These are phyloP conservation scores for Steccherinum ochraceum DNA, from an alignment of 768 basidiomycete genomes.

Conservation along the genomic window DNA sequence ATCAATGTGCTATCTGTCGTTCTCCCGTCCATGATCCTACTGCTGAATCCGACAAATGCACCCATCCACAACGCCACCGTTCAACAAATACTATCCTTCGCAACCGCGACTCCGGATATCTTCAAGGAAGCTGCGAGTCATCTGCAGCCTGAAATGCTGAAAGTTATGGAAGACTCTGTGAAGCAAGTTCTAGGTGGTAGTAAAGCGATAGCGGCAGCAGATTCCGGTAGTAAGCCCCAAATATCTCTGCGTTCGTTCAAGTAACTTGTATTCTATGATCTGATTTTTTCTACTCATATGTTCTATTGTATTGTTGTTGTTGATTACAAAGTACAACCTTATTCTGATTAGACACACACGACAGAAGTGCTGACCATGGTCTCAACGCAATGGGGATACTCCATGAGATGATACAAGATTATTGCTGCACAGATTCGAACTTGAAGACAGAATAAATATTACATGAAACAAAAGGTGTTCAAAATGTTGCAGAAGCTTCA, in stretches of 20 bases:
- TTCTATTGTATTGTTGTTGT: too few relatives aligned
- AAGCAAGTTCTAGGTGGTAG: conserved; percentile 64
- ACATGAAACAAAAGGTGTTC: too few relatives aligned
- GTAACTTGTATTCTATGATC: not conserved
- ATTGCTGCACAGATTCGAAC: too few relatives aligned
- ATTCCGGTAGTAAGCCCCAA: conserved; percentile 48
- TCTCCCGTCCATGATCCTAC: conserved; percentile 67
- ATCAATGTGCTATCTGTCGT: conserved; percentile 61
- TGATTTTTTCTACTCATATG: conserved; percentile 12
- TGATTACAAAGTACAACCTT: too few relatives aligned
- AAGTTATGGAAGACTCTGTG: conserved; percentile 70
- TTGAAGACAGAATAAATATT: too few relatives aligned
- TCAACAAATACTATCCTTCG: conserved; percentile 64
- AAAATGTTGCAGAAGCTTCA: too few relatives aligned
- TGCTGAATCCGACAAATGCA: conserved; percentile 43
- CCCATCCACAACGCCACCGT: conserved; percentile 53
- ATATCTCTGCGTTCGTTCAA: conserved; percentile 45
- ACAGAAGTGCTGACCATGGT: too few relatives aligned
- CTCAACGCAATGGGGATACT: too few relatives aligned
- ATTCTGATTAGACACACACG: too few relatives aligned
- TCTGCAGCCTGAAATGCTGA: conserved; percentile 50
- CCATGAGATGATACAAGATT: too few relatives aligned
- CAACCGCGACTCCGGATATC: conserved; percentile 58
- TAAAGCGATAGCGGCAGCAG: conserved; percentile 18
- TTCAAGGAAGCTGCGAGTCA: conserved; percentile 83